These are phyloP conservation scores for Aurantiochytrium sp. DNA, from an alignment of 108 stramenopile species.

Conservation along the genomic window DNA sequence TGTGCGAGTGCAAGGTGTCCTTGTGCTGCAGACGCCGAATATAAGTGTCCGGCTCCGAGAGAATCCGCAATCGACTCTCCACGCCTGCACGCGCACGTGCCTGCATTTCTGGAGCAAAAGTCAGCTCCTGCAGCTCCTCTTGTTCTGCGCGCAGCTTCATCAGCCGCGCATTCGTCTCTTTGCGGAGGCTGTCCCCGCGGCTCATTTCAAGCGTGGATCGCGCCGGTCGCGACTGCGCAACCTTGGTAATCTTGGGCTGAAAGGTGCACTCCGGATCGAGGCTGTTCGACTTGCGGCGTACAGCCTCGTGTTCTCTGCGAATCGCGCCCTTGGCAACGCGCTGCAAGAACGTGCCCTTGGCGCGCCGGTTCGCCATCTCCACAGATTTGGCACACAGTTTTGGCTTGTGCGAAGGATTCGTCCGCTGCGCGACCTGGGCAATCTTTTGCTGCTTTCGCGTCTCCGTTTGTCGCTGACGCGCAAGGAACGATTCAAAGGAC, in stretches of 20 bases:
- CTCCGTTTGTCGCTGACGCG: slow-evolving; percentile 37
- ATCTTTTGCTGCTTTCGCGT: slow-evolving; percentile 35
- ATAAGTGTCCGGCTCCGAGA: slow-evolving; percentile 40
- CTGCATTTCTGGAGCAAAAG: slow-evolving; percentile 38
- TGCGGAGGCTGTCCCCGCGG: slow-evolving; percentile 42
- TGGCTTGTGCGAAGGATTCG: slow-evolving; percentile 7
- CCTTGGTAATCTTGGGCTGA: slow-evolving; percentile 34
- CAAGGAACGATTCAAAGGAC: slow-evolving; percentile 41
- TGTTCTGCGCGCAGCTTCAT: slow-evolving; percentile 35
- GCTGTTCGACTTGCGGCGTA: slow-evolving; percentile 25
- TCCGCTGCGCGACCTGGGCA: slow-evolving; percentile 14
- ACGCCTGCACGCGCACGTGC: slow-evolving; percentile 18
- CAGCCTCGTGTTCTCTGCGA: slow-evolving; percentile 35
- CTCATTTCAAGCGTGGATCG: slow-evolving; percentile 37
- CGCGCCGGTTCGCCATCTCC: slow-evolving; percentile 22
- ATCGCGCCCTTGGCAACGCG: slow-evolving; percentile 35
- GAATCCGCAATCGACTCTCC: slow-evolving; percentile 31
- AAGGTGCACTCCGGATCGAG: slow-evolving; percentile 47
- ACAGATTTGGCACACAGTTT: slow-evolving; percentile 30
- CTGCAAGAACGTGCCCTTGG: slow-evolving; percentile 41
- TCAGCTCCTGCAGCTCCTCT: slow-evolving; percentile 35
- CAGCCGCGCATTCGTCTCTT: slow-evolving; percentile 42
- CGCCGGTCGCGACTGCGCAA: slow-evolving; percentile 12
- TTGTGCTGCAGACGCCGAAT: slow-evolving; percentile 32
- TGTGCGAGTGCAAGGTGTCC: slow-evolving; percentile 13